Conservation (phyloP, 306 rosid species). For the Herpetospermum pedunculosum region DNA sequence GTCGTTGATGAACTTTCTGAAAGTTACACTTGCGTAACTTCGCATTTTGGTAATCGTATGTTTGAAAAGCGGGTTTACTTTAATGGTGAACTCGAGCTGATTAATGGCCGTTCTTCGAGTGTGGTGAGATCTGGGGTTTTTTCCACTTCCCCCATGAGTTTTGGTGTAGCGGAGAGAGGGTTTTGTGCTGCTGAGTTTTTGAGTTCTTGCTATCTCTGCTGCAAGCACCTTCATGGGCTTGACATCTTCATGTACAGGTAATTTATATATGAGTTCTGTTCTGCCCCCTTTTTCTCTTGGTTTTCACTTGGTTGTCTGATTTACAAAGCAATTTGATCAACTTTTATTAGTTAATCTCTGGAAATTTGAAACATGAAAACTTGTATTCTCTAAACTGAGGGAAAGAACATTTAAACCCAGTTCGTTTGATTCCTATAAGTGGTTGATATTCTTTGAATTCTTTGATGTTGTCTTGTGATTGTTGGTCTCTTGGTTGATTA, state of each 20-base stretch:
- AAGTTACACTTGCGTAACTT: constrained; percentile 49
- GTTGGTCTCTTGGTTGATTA: not conserved
- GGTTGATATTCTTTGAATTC: not conserved
- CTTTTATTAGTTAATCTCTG: not conserved
- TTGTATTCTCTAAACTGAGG: not conserved
- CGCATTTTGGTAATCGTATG: constrained; percentile 28
- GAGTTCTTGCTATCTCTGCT: constrained; percentile 46
- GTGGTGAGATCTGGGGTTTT: constrained; percentile 28
- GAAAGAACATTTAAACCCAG: not conserved
- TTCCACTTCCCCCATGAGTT: constrained; percentile 44
- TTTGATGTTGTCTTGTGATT: not conserved
- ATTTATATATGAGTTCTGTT: not conserved
- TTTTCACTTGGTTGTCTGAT: not conserved
- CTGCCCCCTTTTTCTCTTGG: not conserved
- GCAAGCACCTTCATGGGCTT: constrained; percentile 49
- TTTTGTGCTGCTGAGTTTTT: constrained; percentile 37
- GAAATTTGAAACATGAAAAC: not conserved
- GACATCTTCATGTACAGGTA: constrained; percentile 88
- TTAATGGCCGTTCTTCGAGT: constrained; percentile 2
- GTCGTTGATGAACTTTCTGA: constrained; percentile 33
- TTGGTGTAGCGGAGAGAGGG: constrained; percentile 21
- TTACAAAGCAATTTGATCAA: not conserved
- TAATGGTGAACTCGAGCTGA: constrained; percentile 22
- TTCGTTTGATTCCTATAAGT: not conserved
- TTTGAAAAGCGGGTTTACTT: constrained; percentile 28